Evolutionary conservation across 768 basidiomycete species (phyloP).

Genomic region (Austroboletus eburneus): DNA sequence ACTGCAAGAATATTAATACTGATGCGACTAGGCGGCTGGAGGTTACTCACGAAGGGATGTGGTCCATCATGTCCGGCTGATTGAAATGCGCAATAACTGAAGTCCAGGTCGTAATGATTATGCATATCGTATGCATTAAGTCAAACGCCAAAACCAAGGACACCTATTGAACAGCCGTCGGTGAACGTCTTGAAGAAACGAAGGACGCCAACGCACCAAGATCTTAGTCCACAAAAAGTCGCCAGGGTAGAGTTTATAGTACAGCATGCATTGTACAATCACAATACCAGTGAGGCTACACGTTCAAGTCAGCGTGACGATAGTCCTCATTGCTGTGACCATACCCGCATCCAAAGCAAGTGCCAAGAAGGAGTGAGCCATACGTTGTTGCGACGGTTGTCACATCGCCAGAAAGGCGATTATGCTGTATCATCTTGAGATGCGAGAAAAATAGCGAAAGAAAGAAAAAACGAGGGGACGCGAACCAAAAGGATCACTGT

Average conservation of each 20-base stretch:
- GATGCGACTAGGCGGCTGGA: rapidly evolving
- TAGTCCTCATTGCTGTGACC: neutral
- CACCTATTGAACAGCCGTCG: constrained; percentile 14
- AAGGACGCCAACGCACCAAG: constrained; percentile 15
- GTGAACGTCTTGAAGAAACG: neutral
- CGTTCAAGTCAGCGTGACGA: constrained; percentile 5
- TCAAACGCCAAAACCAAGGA: constrained; percentile 27
- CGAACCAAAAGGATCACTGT: constrained; percentile 27
- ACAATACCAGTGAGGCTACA: constrained; percentile 29
- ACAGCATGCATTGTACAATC: constrained; percentile 28
- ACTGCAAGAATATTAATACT: constrained; percentile 6
- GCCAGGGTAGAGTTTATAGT: constrained; percentile 30
- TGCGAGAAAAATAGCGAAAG: neutral
- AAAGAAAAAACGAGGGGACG: constrained; percentile 28
- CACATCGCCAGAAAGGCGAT: constrained; percentile 32
- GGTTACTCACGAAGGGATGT: constrained; percentile 26
- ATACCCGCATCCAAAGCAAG: constrained; percentile 28
- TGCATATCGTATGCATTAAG: constrained; percentile 27
- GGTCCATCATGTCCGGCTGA: constrained; percentile 23
- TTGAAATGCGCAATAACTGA: constrained; percentile 25
- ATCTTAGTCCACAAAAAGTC: constrained; percentile 25
- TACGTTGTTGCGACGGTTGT: constrained; percentile 28
- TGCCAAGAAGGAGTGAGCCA: constrained; percentile 30
- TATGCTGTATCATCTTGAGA: constrained; percentile 12
- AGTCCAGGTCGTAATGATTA: constrained; percentile 24